Evolutionary conservation across 768 basidiomycete species (phyloP).

Genomic region (Suillus alpinus): DNA sequence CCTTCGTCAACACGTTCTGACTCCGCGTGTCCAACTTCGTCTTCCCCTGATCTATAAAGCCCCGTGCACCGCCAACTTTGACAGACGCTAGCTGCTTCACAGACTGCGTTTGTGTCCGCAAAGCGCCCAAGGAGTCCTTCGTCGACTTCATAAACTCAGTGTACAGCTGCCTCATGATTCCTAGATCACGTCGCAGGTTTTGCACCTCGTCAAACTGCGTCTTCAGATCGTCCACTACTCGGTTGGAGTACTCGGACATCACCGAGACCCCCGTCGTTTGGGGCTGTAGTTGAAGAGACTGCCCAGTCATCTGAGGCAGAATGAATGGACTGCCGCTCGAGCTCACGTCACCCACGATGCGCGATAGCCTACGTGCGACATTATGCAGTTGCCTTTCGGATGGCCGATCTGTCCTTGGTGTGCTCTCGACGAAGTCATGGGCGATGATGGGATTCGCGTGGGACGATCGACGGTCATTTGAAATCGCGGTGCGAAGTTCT

Average conservation of each 20-base stretch:
- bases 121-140: constrained; percentile 74
- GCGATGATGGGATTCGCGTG: constrained; percentile 45
- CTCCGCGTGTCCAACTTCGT: constrained; percentile 85
- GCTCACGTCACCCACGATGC: constrained; percentile 52
- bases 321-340: constrained; percentile 36
- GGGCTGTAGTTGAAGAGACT: constrained; percentile 54
- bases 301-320: constrained; percentile 64
- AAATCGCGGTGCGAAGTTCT: constrained; percentile 72
- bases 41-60: constrained; percentile 90
- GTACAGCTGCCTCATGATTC: constrained; percentile 92
- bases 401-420: constrained; percentile 64
- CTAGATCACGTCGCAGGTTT: constrained; percentile 88
- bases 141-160: constrained; percentile 91
- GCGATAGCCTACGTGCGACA: constrained; percentile 72
- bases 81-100: constrained; percentile 84
- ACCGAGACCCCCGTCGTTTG: constrained; percentile 77
- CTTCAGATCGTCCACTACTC: constrained; percentile 79
- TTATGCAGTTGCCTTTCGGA: constrained; percentile 72
- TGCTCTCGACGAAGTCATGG: constrained; percentile 62
- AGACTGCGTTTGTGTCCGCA: constrained; percentile 81
- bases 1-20: constrained; percentile 86
- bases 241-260: constrained; percentile 66
- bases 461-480: constrained; percentile 51
- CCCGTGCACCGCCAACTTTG: constrained; percentile 81
- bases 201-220: constrained; percentile 95